Base-by-base conservation (phyloP, 2,329 filamentous ascomycete species). In the Fusarium sp. region DNA sequence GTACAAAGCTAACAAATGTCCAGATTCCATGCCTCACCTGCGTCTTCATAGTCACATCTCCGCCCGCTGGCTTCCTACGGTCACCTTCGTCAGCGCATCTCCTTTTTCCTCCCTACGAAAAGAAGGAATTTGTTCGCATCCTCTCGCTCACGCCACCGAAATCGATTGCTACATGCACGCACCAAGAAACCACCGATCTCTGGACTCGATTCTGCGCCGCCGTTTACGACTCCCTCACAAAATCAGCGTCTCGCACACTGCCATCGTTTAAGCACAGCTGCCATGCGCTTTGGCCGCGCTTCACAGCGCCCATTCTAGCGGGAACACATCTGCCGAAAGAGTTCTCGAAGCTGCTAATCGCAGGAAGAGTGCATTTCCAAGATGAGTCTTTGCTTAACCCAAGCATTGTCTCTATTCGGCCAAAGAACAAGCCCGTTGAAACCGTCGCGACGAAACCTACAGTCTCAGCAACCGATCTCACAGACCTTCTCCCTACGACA, bases 211-310 rank as follows among this genome's bases (percentile, higher is more conserved):
- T 97, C 84, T 90, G 92, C 70, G 90, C 90, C 54, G 94, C 94
- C 9, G 91, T 97, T 19, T 96, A 97, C 87, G 96, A 99, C 80
- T 91, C 95, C 2, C 86, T 98, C 18, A 90, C 92, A 54, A 94
- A 92, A 72, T 91, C 94, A 52, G 94, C 94, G 6, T 93, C 93
- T 2, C 91, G 95, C 56, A 95, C 96, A 42, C 86, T 98, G 19
- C 87, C 92, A 3, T 89, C 89, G 16, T 95, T 97, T 75, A 87
- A 86, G 7, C 88, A 89, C 40, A 89, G 92, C 56, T 95, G 93
- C 78, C 82, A 89, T 54, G 89, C 91, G 47, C 88, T 98, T 25
- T 99, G 96, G 96, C 91, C 92, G 16, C 89, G 91, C 8, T 98
- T 99, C 81, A 91, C 94, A 2, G 88, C 90, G 11, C 96, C 96